phyloP scores from a whole-genome alignment of 257 asterid genomes.

The Solanum raphanifolium region DNA sequence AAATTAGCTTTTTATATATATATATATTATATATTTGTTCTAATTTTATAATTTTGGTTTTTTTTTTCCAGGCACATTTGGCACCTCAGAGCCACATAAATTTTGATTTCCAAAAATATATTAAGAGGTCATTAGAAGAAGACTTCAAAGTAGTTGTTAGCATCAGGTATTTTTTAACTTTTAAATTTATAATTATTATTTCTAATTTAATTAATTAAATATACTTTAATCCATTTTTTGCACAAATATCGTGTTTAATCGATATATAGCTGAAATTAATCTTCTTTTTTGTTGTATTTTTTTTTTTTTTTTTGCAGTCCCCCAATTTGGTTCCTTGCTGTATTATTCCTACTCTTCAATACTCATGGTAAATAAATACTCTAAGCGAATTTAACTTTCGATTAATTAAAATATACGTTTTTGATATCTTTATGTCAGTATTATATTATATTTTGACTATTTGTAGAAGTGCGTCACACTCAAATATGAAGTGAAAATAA shows the following conservation, averaged over 20 bases:
- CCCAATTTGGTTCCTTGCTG: conserved; percentile 75
- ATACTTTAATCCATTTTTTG: neutral
- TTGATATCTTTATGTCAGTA: neutral
- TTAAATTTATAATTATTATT: neutral
- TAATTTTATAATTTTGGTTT: neutral
- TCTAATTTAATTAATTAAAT: neutral
- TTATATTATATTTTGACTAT: neutral
- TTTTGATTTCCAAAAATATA: conserved; percentile 75
- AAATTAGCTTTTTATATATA: too few species aligned
- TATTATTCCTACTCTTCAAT: conserved; percentile 70
- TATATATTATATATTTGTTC: neutral
- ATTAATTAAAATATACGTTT: neutral
- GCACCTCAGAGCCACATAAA: conserved; percentile 69
- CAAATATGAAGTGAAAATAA: neutral
- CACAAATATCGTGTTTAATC: neutral
- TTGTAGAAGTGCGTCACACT: neutral
- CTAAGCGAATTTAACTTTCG: neutral
- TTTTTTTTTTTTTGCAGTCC: conserved; percentile 42
- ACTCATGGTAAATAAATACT: conserved; percentile 76
- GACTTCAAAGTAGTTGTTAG: conserved; percentile 97
- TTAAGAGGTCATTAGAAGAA: conserved; percentile 82
- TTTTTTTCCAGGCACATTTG: conserved; percentile 60
- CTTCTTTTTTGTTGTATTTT: neutral
- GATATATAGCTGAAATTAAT: neutral
- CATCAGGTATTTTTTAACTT: conserved; percentile 42